Base-by-base conservation (phyloP, 2,329 filamentous ascomycete genomes). In the Sporothrix sp. region DNA sequence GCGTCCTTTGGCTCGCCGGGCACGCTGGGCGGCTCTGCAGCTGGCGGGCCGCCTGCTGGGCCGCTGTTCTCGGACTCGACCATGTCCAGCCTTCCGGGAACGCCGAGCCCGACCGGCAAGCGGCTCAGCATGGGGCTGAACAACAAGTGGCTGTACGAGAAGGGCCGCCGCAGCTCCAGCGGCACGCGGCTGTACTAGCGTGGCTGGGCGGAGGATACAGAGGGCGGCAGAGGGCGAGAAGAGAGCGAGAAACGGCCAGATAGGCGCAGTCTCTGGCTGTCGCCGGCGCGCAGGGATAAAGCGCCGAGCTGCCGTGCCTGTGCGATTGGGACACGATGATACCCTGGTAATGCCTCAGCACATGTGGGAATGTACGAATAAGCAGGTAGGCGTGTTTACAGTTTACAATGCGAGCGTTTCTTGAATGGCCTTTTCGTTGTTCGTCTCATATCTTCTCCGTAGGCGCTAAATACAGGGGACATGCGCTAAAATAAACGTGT, bases 111-210 rank as follows among this genome's bases (percentile, higher is more conserved):
- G 1, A 69, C 69, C 6, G 74, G 76, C 33, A 88, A 85, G 69
- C 77, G 81, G 51, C 82, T 83, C 37, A 89, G 80, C 57, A 80
- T 94, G 48, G 81, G 82, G 1, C 63, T 96, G 62, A 96, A 91
- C 67, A 95, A 82, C 70, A 95, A 93, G 69, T 97, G 91, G 91
- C 67, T 96, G 54, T 97, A 95, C 63, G 88, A 96, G 66, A 87
- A 82, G 68, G 84, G 85, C 60, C 71, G 81, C 63, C 64, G 81
- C 63, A 69, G 75, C 58, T 71, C 74, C 47, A 65, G 71, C 50
- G 54, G 51, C 20, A 39, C 48, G 2, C 51, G 56, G 23, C 18
- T 56, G 20, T 54, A 55, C 37, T 57, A 48, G 14, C 1, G 7
- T 35, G 21, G 13, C 16, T 14, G 8, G 3, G 32, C 14, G 13